Conservation (phyloP, 2,329 filamentous ascomycete species). For the Fusarium annulatum region DNA sequence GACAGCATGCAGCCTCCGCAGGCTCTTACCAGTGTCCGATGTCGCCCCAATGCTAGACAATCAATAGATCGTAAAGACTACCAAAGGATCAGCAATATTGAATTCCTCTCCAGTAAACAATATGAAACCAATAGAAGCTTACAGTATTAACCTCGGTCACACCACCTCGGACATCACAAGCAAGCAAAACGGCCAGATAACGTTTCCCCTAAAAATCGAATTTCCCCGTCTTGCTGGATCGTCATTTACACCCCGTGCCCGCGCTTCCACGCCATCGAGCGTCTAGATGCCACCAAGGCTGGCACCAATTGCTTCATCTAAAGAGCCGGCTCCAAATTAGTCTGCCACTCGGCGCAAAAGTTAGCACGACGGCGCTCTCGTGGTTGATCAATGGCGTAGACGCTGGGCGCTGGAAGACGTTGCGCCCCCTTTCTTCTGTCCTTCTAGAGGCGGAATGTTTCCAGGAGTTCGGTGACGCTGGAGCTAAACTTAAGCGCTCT, state of each 20-base stretch:
- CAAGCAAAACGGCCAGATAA: constrained; percentile 9
- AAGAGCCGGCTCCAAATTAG: constrained; percentile 32
- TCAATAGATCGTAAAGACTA: constrained; percentile 1
- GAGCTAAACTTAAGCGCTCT: constrained; percentile 12
- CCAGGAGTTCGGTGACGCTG: constrained; percentile 25
- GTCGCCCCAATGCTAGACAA: not conserved
- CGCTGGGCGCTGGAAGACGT: constrained; percentile 28
- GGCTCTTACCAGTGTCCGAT: constrained; percentile 3
- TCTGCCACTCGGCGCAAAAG: constrained; percentile 26
- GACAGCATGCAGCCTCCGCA: constrained; percentile 1
- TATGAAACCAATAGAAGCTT: not conserved
- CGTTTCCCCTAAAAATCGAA: not conserved
- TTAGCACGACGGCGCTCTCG: constrained; percentile 27
- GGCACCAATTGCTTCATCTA: constrained; percentile 29
- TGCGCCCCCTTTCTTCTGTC: constrained; percentile 35
- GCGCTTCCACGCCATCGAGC: constrained; percentile 26
- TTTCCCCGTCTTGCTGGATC: constrained; percentile 30
- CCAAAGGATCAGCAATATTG: constrained; percentile 1
- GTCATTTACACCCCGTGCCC: constrained; percentile 21
- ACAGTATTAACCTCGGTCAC: not conserved
- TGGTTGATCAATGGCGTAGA: constrained; percentile 31
- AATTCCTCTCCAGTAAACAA: not conserved
- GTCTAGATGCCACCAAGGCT: constrained; percentile 35
- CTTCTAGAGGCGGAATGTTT: constrained; percentile 27
- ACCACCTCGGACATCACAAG: constrained; percentile 14